Evolutionary conservation across 331 rosid genomes (phyloP), one percentile per base, ranked within the genome.

Genomic region (Saraca asoca): DNA sequence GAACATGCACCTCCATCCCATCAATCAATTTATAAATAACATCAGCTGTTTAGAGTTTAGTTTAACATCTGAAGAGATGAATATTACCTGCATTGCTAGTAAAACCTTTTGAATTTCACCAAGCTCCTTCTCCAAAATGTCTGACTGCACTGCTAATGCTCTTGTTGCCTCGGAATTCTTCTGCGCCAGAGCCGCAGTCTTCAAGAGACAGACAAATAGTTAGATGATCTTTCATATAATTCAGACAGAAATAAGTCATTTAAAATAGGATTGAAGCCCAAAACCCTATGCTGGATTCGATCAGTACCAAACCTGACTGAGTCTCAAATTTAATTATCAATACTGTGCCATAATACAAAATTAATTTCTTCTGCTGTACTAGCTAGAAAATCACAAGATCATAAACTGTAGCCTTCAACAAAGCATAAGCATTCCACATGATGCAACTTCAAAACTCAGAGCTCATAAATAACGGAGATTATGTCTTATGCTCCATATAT

Each of bases 61-160:
- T 19, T 41, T 41, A 55, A 57, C 54, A 9, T 14, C 0, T 51
- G 12, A 20, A 7, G 43, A n/a, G 41, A 42, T 57, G 39, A 65
- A n/a, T 33, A 63, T 64, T 80, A 92, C 98, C 94, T 93, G 97
- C 98, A 93, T 88, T 54, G 96, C 97, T 69, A 89, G 82, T 70
- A 93, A 82, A 75, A 88, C 91, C 54, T 88, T 86, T 69, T 90
- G 98, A 67, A 80, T 87, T 83, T 90, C 98, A 68, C 85, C 87
- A 31, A 93, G 86, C 82, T 93, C 98, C 81, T 88, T 90, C 86
- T 88, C 97, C 73, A 93, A 78, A 69, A 81, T 67, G 78, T 90
- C 91, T 68, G 87, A 88, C 68, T 85, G 97, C 38, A 62, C 58
- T 11, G 89, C 97, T 75, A 90, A 84, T 60, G 85, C 87, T 85